Evolutionary conservation across 2,329 filamentous ascomycete genomes (phyloP).

Genomic region (Fonsecaea erecta): DNA sequence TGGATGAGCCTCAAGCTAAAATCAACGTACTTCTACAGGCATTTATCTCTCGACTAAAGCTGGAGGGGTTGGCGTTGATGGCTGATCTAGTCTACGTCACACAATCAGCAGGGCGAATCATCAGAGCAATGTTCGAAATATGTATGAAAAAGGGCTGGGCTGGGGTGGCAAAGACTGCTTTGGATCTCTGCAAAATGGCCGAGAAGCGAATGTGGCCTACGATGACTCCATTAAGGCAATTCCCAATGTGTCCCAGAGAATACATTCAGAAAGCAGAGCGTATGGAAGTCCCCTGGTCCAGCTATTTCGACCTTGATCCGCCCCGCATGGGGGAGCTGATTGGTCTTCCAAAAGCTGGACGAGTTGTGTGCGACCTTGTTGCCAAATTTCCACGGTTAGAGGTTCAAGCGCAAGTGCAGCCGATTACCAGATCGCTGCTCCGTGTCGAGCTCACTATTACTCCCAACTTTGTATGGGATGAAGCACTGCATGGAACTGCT

Average conservation of each 20-base stretch:
- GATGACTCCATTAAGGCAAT: conserved; percentile 94
- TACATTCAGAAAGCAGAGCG: conserved; percentile 91
- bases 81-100: conserved; percentile 98
- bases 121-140: conserved; percentile 95
- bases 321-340: conserved; percentile 95
- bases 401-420: conserved; percentile 90
- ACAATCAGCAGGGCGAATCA: conserved; percentile 93
- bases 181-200: conserved; percentile 98
- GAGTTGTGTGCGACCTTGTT: conserved; percentile 81
- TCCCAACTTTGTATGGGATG: conserved; percentile 96
- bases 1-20: conserved; percentile 95
- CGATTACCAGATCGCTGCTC: conserved; percentile 91
- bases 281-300: conserved; percentile 90
- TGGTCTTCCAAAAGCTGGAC: conserved; percentile 85
- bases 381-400: conserved; percentile 92
- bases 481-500: conserved; percentile 79
- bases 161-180: conserved; percentile 84
- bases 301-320: conserved; percentile 94
- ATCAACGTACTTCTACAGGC: conserved; percentile 97
- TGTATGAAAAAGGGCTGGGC: conserved; percentile 97
- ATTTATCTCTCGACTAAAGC: conserved; percentile 90
- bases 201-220: conserved; percentile 99
- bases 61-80: conserved; percentile 94
- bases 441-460: conserved; percentile 88
- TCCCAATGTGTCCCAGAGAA: conserved; percentile 78